Evolutionary conservation across 129 eudicot species (phyloP), one percentile per base, ranked within the genome.

Genomic region (Oenanthe sinensis): DNA sequence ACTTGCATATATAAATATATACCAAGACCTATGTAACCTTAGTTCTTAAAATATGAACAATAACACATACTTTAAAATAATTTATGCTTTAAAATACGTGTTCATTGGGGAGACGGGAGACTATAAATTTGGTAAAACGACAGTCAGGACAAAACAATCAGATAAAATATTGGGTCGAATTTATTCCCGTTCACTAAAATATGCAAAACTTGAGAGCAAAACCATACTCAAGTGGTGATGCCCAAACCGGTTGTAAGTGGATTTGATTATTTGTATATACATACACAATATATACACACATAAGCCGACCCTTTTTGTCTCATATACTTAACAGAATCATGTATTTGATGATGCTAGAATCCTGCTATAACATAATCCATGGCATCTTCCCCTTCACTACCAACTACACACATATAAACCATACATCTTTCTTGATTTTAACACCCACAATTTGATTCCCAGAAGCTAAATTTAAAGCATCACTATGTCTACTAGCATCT

Each of bases 401-500:
- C 71, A 58, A n/a, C 42, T 36, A 67, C 1, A 11, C 72, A 30
- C 19, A 26, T 67, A 11, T 37, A 33, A 68, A 33, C 4, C 40
- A 14, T 13, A 28, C 43, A 40, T 7, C 4, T 40, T 40, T 20
- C 26, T 40, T 22, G 33, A 43, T 42, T 43, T 43, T 4, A 4
- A 11, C 50, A 4, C 47, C 19, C 36, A 43, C 52, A 72, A 44
- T 42, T 71, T 42, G 22, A 79, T 42, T 33, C 16, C 16, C 63
- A 67, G 17, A 17, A 50, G 8, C 72, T 39, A 30, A 50, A 80
- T 22, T 36, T 30, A 49, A 28, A 24, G 76, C 62, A 80, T 81
- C 77, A 4, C 16, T 74, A 60, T 69, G 81, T 50, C 75, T 36
- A 46, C 78, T 70, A 65, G 60, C 79, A 30, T 74, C n/a, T 78